phyloP scores from a whole-genome alignment of 2,329 filamentous ascomycete genomes.

The Arthrobotrys sphaeroides region DNA sequence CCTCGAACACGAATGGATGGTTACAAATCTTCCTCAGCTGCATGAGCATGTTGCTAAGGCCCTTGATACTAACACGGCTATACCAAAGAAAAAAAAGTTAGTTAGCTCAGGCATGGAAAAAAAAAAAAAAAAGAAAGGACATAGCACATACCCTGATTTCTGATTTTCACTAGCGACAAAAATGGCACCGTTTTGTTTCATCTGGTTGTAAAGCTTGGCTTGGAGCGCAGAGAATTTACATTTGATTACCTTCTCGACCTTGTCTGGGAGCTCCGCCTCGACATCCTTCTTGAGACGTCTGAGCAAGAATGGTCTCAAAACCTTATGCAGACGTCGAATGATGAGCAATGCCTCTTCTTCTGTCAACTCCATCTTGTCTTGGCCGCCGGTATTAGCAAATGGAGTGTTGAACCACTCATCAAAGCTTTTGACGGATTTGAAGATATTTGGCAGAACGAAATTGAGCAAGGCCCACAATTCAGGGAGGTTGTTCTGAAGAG shows the following conservation, averaged over 20 bases:
- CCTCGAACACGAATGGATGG: conserved; percentile 97
- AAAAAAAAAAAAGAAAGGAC: neutral
- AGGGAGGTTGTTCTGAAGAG: conserved; percentile 93
- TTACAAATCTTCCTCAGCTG: conserved; percentile 98
- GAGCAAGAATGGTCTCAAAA: conserved; percentile 93
- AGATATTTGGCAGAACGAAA: conserved; percentile 96
- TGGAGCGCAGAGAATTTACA: conserved; percentile 97
- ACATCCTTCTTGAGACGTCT: conserved; percentile 99
- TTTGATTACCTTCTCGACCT: conserved; percentile 99
- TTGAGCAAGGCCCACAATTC: conserved; percentile 98
- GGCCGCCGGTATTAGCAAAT: conserved; percentile 95
- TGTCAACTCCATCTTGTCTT: conserved; percentile 98
- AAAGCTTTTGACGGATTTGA: conserved; percentile 98
- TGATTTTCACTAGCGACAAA: conserved; percentile 92
- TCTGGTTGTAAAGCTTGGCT: conserved; percentile 93
- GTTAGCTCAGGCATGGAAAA: neutral
- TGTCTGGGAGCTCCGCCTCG: conserved; percentile 97
- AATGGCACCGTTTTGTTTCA: conserved; percentile 94
- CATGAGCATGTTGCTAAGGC: conserved; percentile 99
- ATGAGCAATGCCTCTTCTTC: conserved; percentile 99
- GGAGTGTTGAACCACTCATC: conserved; percentile 99
- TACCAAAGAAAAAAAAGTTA: neutral
- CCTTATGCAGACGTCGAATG: conserved; percentile 97
- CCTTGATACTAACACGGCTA: conserved; percentile 61
- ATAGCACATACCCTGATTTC: conserved; percentile 49